phyloP scores from a whole-genome alignment of 73 alveolate genomes.

The Tetrahymena malaccensis region DNA sequence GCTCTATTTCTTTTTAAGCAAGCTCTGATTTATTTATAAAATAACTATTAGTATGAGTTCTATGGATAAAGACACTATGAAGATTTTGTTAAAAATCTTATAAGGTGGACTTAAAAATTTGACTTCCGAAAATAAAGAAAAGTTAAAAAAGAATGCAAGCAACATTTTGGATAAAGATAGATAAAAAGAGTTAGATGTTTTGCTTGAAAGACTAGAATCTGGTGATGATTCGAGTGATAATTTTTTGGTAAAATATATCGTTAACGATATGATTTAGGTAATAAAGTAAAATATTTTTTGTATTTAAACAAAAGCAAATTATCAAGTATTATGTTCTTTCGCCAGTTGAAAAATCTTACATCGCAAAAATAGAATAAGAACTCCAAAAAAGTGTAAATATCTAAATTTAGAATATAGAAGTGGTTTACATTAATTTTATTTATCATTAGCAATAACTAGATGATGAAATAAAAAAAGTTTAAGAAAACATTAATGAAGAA shows the following conservation, averaged over 20 bases:
- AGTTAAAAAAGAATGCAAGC: constrained; percentile 6
- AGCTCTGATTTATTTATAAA: neutral
- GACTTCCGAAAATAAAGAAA: neutral
- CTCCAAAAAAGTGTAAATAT: constrained; percentile 19
- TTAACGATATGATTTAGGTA: no score
- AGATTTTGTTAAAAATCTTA: neutral
- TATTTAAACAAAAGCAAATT: neutral
- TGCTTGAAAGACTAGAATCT: neutral
- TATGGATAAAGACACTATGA: constrained; percentile 37
- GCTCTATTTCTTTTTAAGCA: neutral
- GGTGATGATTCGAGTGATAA: constrained; percentile 6
- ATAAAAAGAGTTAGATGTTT: constrained; percentile 14
- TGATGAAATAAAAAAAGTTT: constrained; percentile 26
- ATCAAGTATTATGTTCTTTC: constrained; percentile 35
- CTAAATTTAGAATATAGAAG: neutral
- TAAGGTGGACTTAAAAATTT: constrained; percentile 31
- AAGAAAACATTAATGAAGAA: constrained; percentile 15
- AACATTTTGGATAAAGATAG: constrained; percentile 30
- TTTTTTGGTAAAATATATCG: neutral
- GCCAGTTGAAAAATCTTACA: constrained; percentile 31
- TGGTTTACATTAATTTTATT: no score
- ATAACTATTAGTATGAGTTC: constrained; percentile 23
- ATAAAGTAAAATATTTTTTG: neutral
- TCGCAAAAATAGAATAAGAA: constrained; percentile 30
- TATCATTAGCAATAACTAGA: constrained; percentile 8